Evolutionary conservation across 1,284 basidiomycete genomes (phyloP), one percentile per base, ranked within the genome.

Genomic region (Cryptococcus deneoformans): DNA sequence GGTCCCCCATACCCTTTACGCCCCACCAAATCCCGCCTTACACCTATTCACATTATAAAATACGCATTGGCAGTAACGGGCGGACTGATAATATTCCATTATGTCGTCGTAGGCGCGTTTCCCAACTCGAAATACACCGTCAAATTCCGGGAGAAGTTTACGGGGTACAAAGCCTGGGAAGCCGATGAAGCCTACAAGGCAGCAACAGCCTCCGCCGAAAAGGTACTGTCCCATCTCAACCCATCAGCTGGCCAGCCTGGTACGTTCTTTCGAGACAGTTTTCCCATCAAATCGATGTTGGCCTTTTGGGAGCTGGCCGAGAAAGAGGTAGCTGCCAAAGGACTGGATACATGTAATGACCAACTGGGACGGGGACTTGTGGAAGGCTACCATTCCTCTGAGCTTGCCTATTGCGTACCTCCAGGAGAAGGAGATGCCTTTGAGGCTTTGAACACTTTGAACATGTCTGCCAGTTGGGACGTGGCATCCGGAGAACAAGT

Each of bases 301-400:
- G 58, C 59, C 0, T 75, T 74, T 50, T 70, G 68, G 57, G 54
- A 63, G 10, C 60, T 73, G 11, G 73, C 75, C 1, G 67, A 75
- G 59, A 47, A 52, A n/a, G 73, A 77, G 51, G 61, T 75, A 14
- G n/a, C 43, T 7, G 60, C 52, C 8, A 56, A 57, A n/a, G 61
- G 62, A 0, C 53, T 69, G 24, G 69, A 75, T 50, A 75, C 72
- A 0, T 76, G 73, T 56, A 42, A 53, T 8, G 73, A 65, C 38
- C 61, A 73, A 53, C 61, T 75, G 6, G 62, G 70, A 7, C 24
- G 54, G 16, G 52, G 53, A n/a, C 58, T 76, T 7, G 43, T 76
- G 38, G 62, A 68, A 36, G 68, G 61, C 2, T 71, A 72, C 56
- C 59, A 61, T 45, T 36, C 53, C 6, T 43, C 56, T 4, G 40